Percentiles rank a stretch among this genome's conserved stretches.
Evolutionary conservation across 345 rosid genomes (phyloP).

Genomic region (Bruguiera gymnorhiza): DNA sequence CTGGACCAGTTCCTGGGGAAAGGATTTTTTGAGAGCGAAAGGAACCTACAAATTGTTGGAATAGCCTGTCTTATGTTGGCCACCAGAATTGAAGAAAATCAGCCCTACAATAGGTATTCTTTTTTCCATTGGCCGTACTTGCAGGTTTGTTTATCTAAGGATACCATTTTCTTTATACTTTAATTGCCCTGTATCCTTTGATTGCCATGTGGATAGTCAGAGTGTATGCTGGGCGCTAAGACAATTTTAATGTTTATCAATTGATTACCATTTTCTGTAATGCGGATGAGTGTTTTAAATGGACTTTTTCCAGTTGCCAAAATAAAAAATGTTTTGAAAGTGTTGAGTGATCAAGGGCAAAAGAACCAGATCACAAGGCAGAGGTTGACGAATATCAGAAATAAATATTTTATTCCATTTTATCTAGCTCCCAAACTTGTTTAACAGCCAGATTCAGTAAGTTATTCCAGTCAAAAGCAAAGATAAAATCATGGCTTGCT

Average conservation of each 20-base stretch:
- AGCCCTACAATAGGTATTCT: conserved; percentile 66
- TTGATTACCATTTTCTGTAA: background rate
- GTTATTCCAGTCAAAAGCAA: background rate
- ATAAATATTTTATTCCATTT: background rate
- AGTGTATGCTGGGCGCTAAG: too few relatives aligned
- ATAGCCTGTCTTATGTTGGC: conserved; percentile 81
- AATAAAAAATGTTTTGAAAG: too few relatives aligned
- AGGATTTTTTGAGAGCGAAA: conserved; percentile 62
- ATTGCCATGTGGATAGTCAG: too few relatives aligned
- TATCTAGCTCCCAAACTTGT: background rate
- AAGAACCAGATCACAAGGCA: too few relatives aligned
- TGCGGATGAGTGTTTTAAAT: too few relatives aligned
- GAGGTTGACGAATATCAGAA: too few relatives aligned
- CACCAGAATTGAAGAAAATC: conserved; percentile 88
- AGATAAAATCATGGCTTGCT: background rate
- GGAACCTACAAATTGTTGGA: conserved; percentile 63
- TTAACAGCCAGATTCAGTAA: background rate
- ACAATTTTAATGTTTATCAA: too few relatives aligned
- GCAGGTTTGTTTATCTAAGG: too few relatives aligned
- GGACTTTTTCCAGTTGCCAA: too few relatives aligned
- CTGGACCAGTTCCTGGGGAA: conserved; percentile 75
- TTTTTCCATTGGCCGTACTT: background rate
- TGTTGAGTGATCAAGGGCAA: too few relatives aligned
- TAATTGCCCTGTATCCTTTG: too few relatives aligned
- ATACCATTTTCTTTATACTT: too few relatives aligned